These are phyloP conservation scores for Colletotrichum tabaci DNA, from an alignment of 2,329 filamentous ascomycete species.

Conservation along the genomic window DNA sequence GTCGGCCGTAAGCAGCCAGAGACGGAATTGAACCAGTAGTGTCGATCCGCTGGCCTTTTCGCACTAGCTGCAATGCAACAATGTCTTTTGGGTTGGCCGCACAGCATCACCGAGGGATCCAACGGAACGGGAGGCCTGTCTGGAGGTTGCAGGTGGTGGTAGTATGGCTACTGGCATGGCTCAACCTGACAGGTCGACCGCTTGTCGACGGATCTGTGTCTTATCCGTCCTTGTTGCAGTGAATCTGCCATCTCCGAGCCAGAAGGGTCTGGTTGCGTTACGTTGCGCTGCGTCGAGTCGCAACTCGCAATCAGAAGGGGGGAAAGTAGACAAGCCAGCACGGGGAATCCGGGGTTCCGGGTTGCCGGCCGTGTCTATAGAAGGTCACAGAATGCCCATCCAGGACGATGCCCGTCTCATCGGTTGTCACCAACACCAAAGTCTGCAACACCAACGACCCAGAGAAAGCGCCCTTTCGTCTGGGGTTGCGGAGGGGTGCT, in stretches of 20 bases:
- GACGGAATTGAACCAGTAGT: conserved; percentile 30
- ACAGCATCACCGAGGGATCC: conserved; percentile 33
- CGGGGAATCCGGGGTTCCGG: conserved; percentile 12
- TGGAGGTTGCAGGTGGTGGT: conserved; percentile 7
- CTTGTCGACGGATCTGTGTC: conserved; percentile 21
- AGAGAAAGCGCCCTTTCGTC: conserved; percentile 12
- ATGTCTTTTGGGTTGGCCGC: conserved; percentile 32
- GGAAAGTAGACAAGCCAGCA: conserved; percentile 3
- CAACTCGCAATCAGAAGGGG: conserved; percentile 10
- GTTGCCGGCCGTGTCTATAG: conserved; percentile 14
- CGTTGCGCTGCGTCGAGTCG: conserved; percentile 37
- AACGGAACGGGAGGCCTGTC: conserved; percentile 36
- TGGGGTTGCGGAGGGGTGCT: conserved; percentile 11
- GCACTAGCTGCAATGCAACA: conserved; percentile 33
- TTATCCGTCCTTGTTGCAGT: conserved; percentile 1
- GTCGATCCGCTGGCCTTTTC: conserved; percentile 8
- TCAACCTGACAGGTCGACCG: conserved; percentile 23
- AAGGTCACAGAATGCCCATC: conserved; percentile 31
- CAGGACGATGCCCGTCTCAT: conserved; percentile 39
- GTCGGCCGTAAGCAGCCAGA: conserved; percentile 15
- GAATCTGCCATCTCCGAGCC: conserved; percentile 36
- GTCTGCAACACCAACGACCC: conserved; percentile 37
- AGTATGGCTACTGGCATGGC: background rate
- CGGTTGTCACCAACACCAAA: conserved; percentile 11
- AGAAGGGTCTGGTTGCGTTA: conserved; percentile 18